Conservation (phyloP, 2,329 filamentous ascomycete species). For the Epichloe sibirici region DNA sequence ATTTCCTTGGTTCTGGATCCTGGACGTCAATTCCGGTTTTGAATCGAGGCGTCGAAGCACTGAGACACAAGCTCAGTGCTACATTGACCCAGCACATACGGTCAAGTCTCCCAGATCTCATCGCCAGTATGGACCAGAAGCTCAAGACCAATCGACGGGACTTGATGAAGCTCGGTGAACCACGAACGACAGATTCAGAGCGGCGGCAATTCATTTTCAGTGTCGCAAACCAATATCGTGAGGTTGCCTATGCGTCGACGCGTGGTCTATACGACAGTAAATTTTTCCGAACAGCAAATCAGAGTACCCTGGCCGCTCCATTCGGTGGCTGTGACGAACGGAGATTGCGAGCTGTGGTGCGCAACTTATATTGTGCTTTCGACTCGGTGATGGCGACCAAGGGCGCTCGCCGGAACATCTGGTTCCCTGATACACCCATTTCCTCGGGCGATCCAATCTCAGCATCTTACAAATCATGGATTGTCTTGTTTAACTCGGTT, state of each 20-base stretch:
- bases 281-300: not conserved
- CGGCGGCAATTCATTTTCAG: not conserved
- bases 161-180: not conserved
- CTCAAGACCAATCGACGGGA: not conserved
- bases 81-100: constrained; percentile 4
- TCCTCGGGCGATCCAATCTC: not conserved
- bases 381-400: not conserved
- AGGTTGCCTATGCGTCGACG: not conserved
- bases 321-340: not conserved
- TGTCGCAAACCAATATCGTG: not conserved
- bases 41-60: constrained; percentile 3
- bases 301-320: too few relatives aligned
- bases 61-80: constrained; percentile 7
- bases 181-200: not conserved
- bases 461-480: not conserved
- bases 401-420: not conserved
- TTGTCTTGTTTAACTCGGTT: not conserved
- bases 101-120: constrained; percentile 4
- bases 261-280: not conserved
- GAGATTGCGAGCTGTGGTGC: not conserved
- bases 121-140: constrained; percentile 7
- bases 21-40: constrained; percentile 10
- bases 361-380: not conserved
- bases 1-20: constrained; percentile 16
- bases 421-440: not conserved